phyloP scores from a whole-genome alignment of 805 yeast genomes.

The Lipomyces orientalis region DNA sequence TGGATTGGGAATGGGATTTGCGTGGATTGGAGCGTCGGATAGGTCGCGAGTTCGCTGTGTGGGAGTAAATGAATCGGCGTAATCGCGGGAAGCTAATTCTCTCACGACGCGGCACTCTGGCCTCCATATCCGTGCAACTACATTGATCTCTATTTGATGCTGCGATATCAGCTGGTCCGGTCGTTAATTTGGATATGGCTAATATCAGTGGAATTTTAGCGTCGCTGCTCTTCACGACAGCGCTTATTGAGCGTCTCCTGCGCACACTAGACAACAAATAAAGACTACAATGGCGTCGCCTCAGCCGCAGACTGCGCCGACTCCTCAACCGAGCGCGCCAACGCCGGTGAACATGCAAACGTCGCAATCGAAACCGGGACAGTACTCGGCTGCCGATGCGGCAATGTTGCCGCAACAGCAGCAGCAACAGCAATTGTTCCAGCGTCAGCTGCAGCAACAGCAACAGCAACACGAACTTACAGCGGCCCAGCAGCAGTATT shows the following conservation, averaged over 20 bases:
- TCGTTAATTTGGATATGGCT: not conserved
- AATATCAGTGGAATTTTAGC: not conserved
- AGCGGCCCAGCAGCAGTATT: conserved; percentile 22
- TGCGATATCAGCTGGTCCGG: not conserved
- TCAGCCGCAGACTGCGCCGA: conserved; percentile 19
- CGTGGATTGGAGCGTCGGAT: not conserved
- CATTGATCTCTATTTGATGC: not conserved
- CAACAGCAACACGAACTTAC: conserved; percentile 24
- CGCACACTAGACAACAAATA: not conserved
- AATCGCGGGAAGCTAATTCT: not conserved
- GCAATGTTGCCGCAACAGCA: conserved; percentile 19
- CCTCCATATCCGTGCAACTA: not conserved
- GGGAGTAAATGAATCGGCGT: not conserved
- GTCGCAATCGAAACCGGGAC: not conserved
- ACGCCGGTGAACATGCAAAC: conserved; percentile 6
- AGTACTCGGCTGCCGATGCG: not conserved
- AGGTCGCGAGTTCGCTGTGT: not conserved
- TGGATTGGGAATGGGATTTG: not conserved
- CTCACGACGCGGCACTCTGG: not conserved
- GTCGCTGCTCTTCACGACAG: not conserved
- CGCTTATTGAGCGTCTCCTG: not conserved
- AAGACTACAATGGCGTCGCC: conserved; percentile 21
- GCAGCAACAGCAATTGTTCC: conserved; percentile 12
- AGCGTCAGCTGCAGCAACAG: conserved; percentile 19
- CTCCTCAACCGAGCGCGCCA: conserved; percentile 11